Evolutionary conservation across 345 rosid species (phyloP).

Genomic region (Microthlaspi erraticum): DNA sequence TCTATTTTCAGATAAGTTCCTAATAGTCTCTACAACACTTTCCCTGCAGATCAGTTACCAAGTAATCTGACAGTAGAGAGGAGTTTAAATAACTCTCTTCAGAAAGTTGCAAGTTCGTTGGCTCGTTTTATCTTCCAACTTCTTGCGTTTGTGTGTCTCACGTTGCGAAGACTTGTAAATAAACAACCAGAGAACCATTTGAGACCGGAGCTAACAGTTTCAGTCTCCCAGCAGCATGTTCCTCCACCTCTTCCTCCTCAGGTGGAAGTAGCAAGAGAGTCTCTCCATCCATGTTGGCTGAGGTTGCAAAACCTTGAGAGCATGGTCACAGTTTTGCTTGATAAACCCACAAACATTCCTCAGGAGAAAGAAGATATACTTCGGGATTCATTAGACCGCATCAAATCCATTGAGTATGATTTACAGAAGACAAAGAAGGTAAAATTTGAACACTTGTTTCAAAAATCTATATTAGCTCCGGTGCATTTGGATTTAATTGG

Average conservation of each 20-base stretch:
- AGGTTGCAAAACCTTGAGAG: slow-evolving; percentile 81
- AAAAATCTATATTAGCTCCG: neutral
- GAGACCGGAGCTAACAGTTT: slow-evolving; percentile 44
- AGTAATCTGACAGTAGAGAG: slow-evolving; percentile 41
- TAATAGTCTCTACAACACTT: slow-evolving; percentile 20
- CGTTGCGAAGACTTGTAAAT: slow-evolving; percentile 53
- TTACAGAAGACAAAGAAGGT: slow-evolving; percentile 90
- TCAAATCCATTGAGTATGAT: slow-evolving; percentile 82
- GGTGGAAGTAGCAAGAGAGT: slow-evolving; percentile 51
- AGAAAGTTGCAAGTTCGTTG: slow-evolving; percentile 43
- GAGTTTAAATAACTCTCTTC: slow-evolving; percentile 45
- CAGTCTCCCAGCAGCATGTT: slow-evolving; percentile 46
- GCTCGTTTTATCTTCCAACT: slow-evolving; percentile 55
- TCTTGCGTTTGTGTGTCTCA: slow-evolving; percentile 55
- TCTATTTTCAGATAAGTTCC: slow-evolving; percentile 9
- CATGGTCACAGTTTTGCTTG: slow-evolving; percentile 67
- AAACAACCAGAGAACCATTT: slow-evolving; percentile 50
- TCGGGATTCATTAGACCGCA: slow-evolving; percentile 78
- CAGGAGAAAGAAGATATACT: slow-evolving; percentile 90
- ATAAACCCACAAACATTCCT: slow-evolving; percentile 73
- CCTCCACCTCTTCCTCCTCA: slow-evolving; percentile 40
- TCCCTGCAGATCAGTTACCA: slow-evolving; percentile 57
- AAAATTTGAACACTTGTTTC: slow-evolving; percentile 24
- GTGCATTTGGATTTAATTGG: neutral
- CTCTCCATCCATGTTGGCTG: slow-evolving; percentile 76